Evolutionary conservation across 441 rosid species (phyloP), one percentile per base, ranked within the genome.

Genomic region (Metrosideros polymorpha): DNA sequence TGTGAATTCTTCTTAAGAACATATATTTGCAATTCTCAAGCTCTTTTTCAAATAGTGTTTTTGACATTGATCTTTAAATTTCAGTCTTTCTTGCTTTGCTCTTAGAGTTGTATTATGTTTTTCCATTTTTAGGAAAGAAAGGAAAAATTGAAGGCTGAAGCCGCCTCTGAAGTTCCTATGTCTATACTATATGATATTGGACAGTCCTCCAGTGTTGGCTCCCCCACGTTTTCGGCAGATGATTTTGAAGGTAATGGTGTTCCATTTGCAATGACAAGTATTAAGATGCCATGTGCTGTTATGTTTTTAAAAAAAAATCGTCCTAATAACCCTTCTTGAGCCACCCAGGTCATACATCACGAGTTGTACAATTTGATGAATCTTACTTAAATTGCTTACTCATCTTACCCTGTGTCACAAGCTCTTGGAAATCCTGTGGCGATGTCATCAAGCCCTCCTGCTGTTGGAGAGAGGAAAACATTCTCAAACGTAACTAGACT

Each of bases 401-500:
- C 7, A 53, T 55, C 43, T 35, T 87, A 49, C 53, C 47, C 43
- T 25, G 19, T 83, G 50, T 63, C 76, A 14, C 77, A 86, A 98
- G 99, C 96, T 29, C 92, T 98, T 52, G 98, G 97, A 89, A 91
- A 87, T 87, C 88, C 96, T 66, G 86, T 93, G 59, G 88, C 86
- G 77, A n/a, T 87, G 87, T 93, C 98, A 51, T 90, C 96, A 53
- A 95, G 97, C 90, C 96, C 97, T 79, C 96, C 98, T 47, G 86
- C 90, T 71, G 87, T 88, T 18, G 92, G 94, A 82, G 97, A 92
- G 91, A 95, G 95, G 92, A 90, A 90, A 85, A 93, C 95, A 84
- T 98, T 96, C 93, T 95, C 99, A 57, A 94, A 90, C 35, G 99
- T 98, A 27, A 91, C 99, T 25, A 94, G 95, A 91, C 96, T 96